A percentile compares a stretch with the other conserved stretches of the same genome.
Conservation (phyloP, 2,329 filamentous ascomycete species). For the Neurospora sp. region DNA sequence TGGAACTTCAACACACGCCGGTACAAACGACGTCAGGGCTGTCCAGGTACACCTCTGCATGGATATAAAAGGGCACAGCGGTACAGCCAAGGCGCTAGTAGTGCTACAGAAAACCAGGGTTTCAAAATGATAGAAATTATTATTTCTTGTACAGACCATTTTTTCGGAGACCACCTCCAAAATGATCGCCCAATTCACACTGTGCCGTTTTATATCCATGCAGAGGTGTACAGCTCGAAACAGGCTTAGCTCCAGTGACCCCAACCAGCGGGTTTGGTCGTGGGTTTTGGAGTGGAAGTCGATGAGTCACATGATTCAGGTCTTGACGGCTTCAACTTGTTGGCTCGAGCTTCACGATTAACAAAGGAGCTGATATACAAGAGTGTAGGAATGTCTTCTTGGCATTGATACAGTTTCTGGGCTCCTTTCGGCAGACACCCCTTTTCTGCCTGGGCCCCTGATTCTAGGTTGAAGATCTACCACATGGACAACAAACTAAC, state of each 20-base stretch:
- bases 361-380: not conserved
- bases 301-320: constrained; percentile 6
- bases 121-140: too few species aligned
- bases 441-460: not conserved
- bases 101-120: too few species aligned
- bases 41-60: constrained; percentile 4
- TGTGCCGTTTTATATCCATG: too few species aligned
- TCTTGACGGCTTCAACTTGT: not conserved
- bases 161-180: too few species aligned
- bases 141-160: too few species aligned
- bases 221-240: not conserved
- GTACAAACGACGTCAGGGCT: constrained; percentile 14
- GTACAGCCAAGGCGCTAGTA: too few species aligned
- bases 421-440: not conserved
- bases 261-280: not conserved
- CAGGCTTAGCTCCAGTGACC: constrained; percentile 3
- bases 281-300: not conserved
- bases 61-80: too few species aligned
- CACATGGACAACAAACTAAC: not conserved
- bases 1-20: not conserved
- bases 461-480: not conserved
- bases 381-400: not conserved
- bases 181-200: too few species aligned
- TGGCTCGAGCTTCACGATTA: not conserved
- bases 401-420: not conserved